Percentiles rank a stretch among this genome's conserved stretches.
Conservation (phyloP, 2,329 filamentous ascomycete genomes). For the Phyllosticta citriasiana region DNA sequence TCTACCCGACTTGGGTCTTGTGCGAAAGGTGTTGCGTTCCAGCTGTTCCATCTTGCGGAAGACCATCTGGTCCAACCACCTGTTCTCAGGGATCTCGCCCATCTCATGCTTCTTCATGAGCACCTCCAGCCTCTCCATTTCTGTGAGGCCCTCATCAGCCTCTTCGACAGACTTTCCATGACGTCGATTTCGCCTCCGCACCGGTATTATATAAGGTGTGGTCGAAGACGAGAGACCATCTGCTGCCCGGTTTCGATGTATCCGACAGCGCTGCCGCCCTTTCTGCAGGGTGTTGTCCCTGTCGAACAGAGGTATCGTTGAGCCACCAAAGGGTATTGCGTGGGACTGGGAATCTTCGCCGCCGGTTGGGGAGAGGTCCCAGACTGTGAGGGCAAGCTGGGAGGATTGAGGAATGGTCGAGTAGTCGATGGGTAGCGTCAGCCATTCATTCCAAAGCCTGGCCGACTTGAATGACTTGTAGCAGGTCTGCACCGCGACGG, state of each 20-base stretch:
- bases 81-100: constrained; percentile 84
- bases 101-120: constrained; percentile 97
- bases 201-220: constrained; percentile 59
- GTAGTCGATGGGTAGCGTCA: constrained; percentile 76
- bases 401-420: constrained; percentile 71
- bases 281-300: constrained; percentile 83
- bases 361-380: constrained; percentile 81
- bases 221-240: constrained; percentile 74
- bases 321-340: constrained; percentile 86
- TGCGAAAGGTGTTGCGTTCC: constrained; percentile 27
- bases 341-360: constrained; percentile 65
- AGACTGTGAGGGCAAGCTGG: constrained; percentile 83
- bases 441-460: constrained; percentile 88
- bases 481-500: constrained; percentile 81
- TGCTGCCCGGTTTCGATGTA: constrained; percentile 72
- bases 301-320: constrained; percentile 86
- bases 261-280: constrained; percentile 79
- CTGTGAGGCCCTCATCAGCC: constrained; percentile 61
- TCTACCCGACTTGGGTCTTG: constrained; percentile 8
- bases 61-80: constrained; percentile 92
- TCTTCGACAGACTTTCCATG: constrained; percentile 39
- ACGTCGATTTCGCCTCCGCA: constrained; percentile 43
- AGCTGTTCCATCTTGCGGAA: constrained; percentile 79
- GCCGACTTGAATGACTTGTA: constrained; percentile 80
- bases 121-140: constrained; percentile 80